A percentile compares a stretch with the other conserved stretches of the same genome.
These are phyloP conservation scores for Nymphaea colorata DNA, from an alignment of 164 flowering plant genomes.

Conservation along the genomic window DNA sequence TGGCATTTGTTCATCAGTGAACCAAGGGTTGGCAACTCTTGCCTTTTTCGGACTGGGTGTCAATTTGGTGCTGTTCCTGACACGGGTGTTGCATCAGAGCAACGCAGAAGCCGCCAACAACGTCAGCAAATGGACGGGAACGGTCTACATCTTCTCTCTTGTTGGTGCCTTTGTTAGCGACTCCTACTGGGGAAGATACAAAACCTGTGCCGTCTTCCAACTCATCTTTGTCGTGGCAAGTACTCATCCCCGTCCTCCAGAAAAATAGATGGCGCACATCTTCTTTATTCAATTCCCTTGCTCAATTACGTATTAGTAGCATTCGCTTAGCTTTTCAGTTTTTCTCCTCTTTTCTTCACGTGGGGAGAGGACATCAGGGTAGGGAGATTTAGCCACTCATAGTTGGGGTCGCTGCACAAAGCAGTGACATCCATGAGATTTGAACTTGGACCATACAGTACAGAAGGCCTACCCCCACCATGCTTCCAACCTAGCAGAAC, in stretches of 20 bases:
- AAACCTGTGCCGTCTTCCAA: conserved; percentile 85
- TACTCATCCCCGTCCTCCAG: not conserved
- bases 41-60: conserved; percentile 96
- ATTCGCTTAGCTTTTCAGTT: too few species aligned
- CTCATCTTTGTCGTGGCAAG: conserved; percentile 70
- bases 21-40: conserved; percentile 86
- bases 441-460: too few species aligned
- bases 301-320: too few species aligned
- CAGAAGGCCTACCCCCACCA: too few species aligned
- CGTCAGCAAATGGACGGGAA: conserved; percentile 97
- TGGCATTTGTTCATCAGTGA: conserved; percentile 31
- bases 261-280: too few species aligned
- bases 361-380: too few species aligned
- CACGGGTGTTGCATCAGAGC: conserved; percentile 65
- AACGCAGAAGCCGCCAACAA: conserved; percentile 88
- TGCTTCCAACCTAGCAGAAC: too few species aligned
- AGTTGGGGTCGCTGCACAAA: too few species aligned
- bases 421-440: too few species aligned
- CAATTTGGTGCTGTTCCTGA: conserved; percentile 80
- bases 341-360: too few species aligned
- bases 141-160: conserved; percentile 88
- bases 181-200: conserved; percentile 95
- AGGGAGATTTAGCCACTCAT: too few species aligned
- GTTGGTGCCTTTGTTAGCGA: conserved; percentile 93
- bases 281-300: too few species aligned